Evolutionary conservation across 1,284 basidiomycete genomes (phyloP).

Genomic region (Xerocomus amazonicus): DNA sequence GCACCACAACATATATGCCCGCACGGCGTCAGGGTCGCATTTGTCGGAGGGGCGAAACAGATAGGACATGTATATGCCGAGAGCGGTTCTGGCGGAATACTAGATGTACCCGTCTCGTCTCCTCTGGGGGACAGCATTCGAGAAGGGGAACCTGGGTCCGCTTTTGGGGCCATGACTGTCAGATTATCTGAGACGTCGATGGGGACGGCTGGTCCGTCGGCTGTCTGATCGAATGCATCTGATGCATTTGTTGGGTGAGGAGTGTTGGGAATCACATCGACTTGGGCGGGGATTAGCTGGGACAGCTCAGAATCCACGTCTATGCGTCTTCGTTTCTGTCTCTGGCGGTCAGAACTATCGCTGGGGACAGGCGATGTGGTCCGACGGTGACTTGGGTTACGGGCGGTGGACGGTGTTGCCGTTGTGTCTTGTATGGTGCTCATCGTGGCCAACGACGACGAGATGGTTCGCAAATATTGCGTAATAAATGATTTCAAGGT

Average conservation of each 20-base stretch:
- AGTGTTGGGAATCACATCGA: not conserved
- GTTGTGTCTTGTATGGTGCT: constrained; percentile 8
- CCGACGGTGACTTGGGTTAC: not conserved
- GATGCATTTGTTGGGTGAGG: too few relatives aligned
- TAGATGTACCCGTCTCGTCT: not conserved
- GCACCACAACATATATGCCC: constrained; percentile 74
- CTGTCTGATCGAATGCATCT: not conserved
- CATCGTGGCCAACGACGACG: constrained; percentile 21
- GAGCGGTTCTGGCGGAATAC: constrained; percentile 43
- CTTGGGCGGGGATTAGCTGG: constrained; percentile 6
- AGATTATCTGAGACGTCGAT: constrained; percentile 4
- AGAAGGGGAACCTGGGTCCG: not conserved
- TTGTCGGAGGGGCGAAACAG: constrained; percentile 69
- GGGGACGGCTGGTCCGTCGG: not conserved
- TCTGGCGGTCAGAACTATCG: constrained; percentile 1
- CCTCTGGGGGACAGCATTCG: not conserved
- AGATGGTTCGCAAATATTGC: constrained; percentile 9
- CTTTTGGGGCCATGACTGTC: not conserved
- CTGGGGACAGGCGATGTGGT: constrained; percentile 3
- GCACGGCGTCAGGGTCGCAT: constrained; percentile 73
- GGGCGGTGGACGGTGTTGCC: constrained; percentile 4
- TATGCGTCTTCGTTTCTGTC: constrained; percentile 24
- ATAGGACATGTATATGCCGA: constrained; percentile 70
- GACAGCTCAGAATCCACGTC: not conserved
- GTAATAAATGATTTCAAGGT: constrained; percentile 13